phyloP scores from a whole-genome alignment of 345 rosid species.

The Citrus sp. region DNA sequence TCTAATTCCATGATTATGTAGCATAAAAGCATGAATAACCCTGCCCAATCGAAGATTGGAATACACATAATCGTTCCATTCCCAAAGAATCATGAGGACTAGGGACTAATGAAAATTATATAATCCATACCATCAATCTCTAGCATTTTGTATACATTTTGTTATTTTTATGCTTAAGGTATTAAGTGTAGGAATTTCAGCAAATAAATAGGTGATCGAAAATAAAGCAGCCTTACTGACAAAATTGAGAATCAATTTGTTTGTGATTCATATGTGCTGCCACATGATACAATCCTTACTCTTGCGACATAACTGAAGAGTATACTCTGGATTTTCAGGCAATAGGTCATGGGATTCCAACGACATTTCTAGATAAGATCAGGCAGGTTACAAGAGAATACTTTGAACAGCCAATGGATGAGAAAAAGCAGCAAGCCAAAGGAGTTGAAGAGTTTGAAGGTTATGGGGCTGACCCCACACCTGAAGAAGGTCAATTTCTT shows the following conservation, averaged over 20 bases:
- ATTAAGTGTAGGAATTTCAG: not conserved
- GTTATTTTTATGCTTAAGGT: not conserved
- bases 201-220: not conserved
- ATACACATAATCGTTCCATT: not conserved
- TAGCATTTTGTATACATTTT: too few relatives aligned
- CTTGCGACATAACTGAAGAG: not conserved
- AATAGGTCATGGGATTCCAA: constrained; percentile 47
- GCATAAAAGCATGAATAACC: not conserved
- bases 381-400: constrained; percentile 33
- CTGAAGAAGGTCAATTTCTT: constrained; percentile 39
- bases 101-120: not conserved
- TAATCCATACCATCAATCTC: not conserved
- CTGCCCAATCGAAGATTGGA: not conserved
- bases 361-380: constrained; percentile 32
- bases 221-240: not conserved
- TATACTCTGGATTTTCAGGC: constrained; percentile 31
- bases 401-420: constrained; percentile 43
- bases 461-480: constrained; percentile 50
- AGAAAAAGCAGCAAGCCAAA: constrained; percentile 40
- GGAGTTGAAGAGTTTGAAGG: constrained; percentile 45
- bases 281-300: not conserved
- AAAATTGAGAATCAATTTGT: not conserved
- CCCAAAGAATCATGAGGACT: not conserved
- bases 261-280: not conserved
- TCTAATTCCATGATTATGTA: not conserved